Base-by-base conservation (phyloP, 106 monocot species). In the Dendrobium catenatum region DNA sequence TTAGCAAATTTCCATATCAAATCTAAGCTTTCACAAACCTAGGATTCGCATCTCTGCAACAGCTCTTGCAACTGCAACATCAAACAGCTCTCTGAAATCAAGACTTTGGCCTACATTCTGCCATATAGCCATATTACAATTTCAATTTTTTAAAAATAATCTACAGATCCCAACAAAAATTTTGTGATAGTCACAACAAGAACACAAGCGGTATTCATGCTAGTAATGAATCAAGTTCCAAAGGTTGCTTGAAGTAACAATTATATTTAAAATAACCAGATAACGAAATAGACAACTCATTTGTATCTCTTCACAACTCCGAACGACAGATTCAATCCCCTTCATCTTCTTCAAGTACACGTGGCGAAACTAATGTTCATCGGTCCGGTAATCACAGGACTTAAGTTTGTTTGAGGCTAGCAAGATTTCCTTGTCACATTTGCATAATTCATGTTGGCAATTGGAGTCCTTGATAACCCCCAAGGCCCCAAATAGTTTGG, bases 41-140 rank as follows among this genome's bases (percentile, higher is more conserved):
- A 98, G 82, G 79, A 88, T 83, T 79, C 95, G 84, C 95, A 98
- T 88, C 86, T 98, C 98, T 75, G 98, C 95, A 85, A 98, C 98
- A 79, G 98, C 98, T 88, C 98, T 92, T 78, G 98, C 93, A 4
- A 95, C 86, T 78, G 93, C 95, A 73, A 98, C 90, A 88, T 98
- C 98, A 86, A 88, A 98, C 58, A 6, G 22, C 81, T 98, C 95
- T 83, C 98, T 89, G 82, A 86, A 95, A 37, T 90, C 88, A 79
- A 70, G 81, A 78, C 78, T 83, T 80, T 89, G 98, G 83, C 95
- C 95, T 0, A 81, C 93, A 80, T 68, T 92, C 98, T 98, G 91
- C 86, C 90, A 89, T 95, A 91, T 76, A 88, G 82, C 73, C 83
- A 85, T 55, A 82, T 72, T 51, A 33, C 49, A 76, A 76, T 26